Base-by-base conservation (phyloP, 495 filamentous ascomycete species). In the Penicillium canescens region DNA sequence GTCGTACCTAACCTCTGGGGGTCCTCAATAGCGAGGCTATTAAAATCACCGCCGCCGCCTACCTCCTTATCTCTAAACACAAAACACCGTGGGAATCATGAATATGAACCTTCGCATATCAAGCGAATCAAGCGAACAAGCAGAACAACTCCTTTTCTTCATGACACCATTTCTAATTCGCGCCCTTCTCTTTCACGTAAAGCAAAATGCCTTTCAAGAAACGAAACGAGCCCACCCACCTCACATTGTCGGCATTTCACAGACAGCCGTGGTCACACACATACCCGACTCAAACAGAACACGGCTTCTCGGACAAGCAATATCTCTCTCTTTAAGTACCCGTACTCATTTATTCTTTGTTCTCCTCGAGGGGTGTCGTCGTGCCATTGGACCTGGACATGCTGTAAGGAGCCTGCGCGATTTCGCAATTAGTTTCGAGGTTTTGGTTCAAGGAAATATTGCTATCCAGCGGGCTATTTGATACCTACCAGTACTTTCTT, bases 401-500 rank as follows among this genome's bases (percentile, higher is more conserved):
- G 57, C 72, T 79, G 51, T 79, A 79, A 26, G 76, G 76, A 34
- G 73, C 76, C 76, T 79, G 46, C 4, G 41, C 20, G 13, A 48
- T 36, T 10, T 7, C 6, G 4, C 8, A 21, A 2, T 31, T 6
- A 33, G 54, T 63, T 26, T 31, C 28, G 7, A 0, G 58, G 53
- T 42, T 21, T 49, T 46, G 21, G 20, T 36, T 35, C 6, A 48
- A 59, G 20, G 4, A 41, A 9, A 36, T 6, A 21, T 26, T 1
- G 36, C 6, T 9, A 7, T 16, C 16, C 12, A 36, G 10, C 9
- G 13, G 1, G 6, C 6, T 18, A 8, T 12, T 18, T 28, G 14
- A 37, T 28, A 81, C 91, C 72, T 78, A 96, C 94, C 70, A 98
- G 67, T 50, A 96, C 94, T 68, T 91, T 89, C 75, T 96, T 96